phyloP scores from a whole-genome alignment of 805 yeast genomes.

The Metschnikowia arizonensis region DNA sequence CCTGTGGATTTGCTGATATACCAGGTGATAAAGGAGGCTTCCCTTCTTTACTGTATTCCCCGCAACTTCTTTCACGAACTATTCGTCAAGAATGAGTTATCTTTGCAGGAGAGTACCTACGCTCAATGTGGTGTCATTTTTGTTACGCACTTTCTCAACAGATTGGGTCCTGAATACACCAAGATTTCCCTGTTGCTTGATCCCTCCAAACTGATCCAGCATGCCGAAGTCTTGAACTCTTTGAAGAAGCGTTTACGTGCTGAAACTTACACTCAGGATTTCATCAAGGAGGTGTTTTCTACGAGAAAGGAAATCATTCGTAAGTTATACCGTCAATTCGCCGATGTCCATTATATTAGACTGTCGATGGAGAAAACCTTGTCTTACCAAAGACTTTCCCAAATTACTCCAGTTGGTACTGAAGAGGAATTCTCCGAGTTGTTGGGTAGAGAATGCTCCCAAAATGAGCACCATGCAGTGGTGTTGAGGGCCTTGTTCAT shows the following conservation, averaged over 20 bases:
- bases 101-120: slow-evolving; percentile 90
- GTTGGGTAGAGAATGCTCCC: slow-evolving; percentile 66
- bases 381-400: slow-evolving; percentile 81
- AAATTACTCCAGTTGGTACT: slow-evolving; percentile 66
- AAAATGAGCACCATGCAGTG: slow-evolving; percentile 72
- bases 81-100: slow-evolving; percentile 71
- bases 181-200: slow-evolving; percentile 64
- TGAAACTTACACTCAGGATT: slow-evolving; percentile 87
- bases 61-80: slow-evolving; percentile 72
- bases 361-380: slow-evolving; percentile 69
- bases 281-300: slow-evolving; percentile 72
- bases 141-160: slow-evolving; percentile 89
- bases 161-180: slow-evolving; percentile 86
- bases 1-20: slow-evolving; percentile 73
- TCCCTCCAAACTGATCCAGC: slow-evolving; percentile 54
- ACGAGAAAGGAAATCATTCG: slow-evolving; percentile 68
- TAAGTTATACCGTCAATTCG: slow-evolving; percentile 85
- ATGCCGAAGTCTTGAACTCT: slow-evolving; percentile 70
- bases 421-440: slow-evolving; percentile 71
- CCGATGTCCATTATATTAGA: slow-evolving; percentile 81
- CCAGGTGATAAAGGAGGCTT: slow-evolving; percentile 92
- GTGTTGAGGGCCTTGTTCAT: slow-evolving; percentile 78
- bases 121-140: slow-evolving; percentile 92
- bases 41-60: slow-evolving; percentile 87
- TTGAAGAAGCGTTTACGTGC: slow-evolving; percentile 87